Percentiles rank a stretch among this genome's conserved stretches.
Conservation (phyloP, 164 flowering plant species). For the Berberis thunbergii region DNA sequence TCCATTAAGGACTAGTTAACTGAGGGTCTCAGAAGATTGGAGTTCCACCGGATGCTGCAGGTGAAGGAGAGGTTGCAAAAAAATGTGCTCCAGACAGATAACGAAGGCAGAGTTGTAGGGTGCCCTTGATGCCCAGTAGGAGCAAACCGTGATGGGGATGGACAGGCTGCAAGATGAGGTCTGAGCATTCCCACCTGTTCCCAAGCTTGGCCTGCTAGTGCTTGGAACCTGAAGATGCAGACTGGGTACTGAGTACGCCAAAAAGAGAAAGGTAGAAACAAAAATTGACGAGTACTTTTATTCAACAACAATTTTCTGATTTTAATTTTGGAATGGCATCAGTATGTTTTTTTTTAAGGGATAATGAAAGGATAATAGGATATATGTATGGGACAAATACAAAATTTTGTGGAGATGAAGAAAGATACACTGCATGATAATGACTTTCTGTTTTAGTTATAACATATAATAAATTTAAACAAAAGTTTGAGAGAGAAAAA, state of each 20-base stretch:
- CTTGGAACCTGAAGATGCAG: constrained; percentile 42
- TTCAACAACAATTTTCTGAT: too few relatives aligned
- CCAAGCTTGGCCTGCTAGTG: constrained; percentile 36
- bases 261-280: background rate
- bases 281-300: too few relatives aligned
- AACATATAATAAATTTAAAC: too few relatives aligned
- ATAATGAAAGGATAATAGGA: too few relatives aligned
- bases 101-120: constrained; percentile 35
- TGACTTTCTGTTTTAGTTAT: too few relatives aligned
- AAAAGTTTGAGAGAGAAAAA: too few relatives aligned
- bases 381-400: too few relatives aligned
- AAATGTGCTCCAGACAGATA: constrained; percentile 77
- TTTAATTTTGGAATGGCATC: too few relatives aligned
- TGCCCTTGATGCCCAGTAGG: constrained; percentile 48
- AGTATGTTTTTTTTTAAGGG: too few relatives aligned
- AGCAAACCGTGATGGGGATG: constrained; percentile 88
- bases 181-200: constrained; percentile 22
- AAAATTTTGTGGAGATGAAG: too few relatives aligned
- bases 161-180: constrained; percentile 32
- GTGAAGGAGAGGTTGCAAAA: constrained; percentile 85
- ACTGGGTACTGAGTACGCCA: background rate
- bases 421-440: too few relatives aligned
- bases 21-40: constrained; percentile 68
- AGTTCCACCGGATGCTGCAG: constrained; percentile 98
- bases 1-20: constrained; percentile 77